Evolutionary conservation across 2,329 filamentous ascomycete genomes (phyloP).

Genomic region (Parascedosporium putredinis): DNA sequence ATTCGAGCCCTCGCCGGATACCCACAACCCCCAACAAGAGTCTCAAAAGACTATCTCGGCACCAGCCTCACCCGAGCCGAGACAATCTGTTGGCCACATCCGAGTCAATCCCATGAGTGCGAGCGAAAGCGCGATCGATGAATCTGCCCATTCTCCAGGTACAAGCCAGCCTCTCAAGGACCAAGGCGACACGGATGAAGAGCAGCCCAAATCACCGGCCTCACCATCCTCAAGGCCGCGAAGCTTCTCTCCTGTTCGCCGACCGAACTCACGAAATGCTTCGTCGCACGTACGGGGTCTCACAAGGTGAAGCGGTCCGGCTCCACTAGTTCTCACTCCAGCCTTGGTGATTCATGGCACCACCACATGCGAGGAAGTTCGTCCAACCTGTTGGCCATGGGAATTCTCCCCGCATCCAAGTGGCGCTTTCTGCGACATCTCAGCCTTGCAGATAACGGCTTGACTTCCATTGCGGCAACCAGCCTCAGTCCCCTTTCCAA

Average conservation of each 20-base stretch:
- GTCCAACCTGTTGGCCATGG: conserved; percentile 63
- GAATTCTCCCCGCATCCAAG: conserved; percentile 70
- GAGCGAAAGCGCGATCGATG: conserved; percentile 38
- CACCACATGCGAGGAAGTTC: conserved; percentile 55
- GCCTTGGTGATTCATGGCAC: conserved; percentile 53
- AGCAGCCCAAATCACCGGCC: conserved; percentile 17
- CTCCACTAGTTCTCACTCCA: conserved; percentile 87
- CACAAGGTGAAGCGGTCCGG: conserved; percentile 76
- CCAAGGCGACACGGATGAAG: conserved; percentile 35
- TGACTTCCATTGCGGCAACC: conserved; percentile 66
- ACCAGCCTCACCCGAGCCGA: conserved; percentile 50
- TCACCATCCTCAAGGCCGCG: conserved; percentile 31
- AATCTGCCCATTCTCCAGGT: conserved; percentile 20
- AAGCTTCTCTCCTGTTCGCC: conserved; percentile 74
- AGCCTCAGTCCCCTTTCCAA: conserved; percentile 76
- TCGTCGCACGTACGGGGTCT: conserved; percentile 56
- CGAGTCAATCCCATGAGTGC: conserved; percentile 49
- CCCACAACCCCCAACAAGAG: conserved; percentile 56
- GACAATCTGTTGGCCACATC: conserved; percentile 36
- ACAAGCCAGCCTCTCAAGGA: conserved; percentile 15
- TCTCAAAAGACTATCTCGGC: conserved; percentile 56
- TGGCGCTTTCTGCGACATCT: conserved; percentile 93
- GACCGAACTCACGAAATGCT: conserved; percentile 62
- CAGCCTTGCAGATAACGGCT: conserved; percentile 80
- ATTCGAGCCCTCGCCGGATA: conserved; percentile 48